phyloP scores from a whole-genome alignment of 371 early-diverging fungal genomes.

The Enterocytospora artemiae region DNA sequence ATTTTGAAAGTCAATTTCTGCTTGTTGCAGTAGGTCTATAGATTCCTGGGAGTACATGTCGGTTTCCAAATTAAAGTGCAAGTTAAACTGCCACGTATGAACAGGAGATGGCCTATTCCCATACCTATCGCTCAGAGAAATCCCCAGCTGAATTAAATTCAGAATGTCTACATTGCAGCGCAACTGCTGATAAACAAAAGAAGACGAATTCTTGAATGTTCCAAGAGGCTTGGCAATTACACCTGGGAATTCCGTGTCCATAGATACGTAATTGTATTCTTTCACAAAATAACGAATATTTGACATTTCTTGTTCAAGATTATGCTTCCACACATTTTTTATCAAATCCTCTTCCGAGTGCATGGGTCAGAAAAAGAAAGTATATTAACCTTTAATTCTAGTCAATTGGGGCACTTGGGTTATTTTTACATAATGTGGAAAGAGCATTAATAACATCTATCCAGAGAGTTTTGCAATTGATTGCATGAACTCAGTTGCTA shows the following conservation, averaged over 20 bases:
- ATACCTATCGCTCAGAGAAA: slow-evolving; percentile 80
- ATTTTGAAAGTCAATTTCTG: slow-evolving; percentile 91
- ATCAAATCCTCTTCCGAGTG: slow-evolving; percentile 39
- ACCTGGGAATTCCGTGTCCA: slow-evolving; percentile 99
- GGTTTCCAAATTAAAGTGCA: slow-evolving; percentile 77
- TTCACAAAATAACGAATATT: slow-evolving; percentile 74
- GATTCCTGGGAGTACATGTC: slow-evolving; percentile 99
- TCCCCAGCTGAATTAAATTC: slow-evolving; percentile 92
- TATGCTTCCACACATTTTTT: slow-evolving; percentile 81
- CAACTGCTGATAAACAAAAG: slow-evolving; percentile 73
- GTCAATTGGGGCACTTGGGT: too few species aligned
- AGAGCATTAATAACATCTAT: too few species aligned
- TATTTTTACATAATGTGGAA: too few species aligned
- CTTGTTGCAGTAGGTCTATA: slow-evolving; percentile 82
- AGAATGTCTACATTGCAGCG: slow-evolving; percentile 93
- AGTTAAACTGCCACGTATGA: slow-evolving; percentile 99
- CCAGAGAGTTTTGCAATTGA: too few species aligned
- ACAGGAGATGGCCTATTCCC: slow-evolving; percentile 74
- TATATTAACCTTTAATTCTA: too few species aligned
- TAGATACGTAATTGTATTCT: slow-evolving; percentile 82
- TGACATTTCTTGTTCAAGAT: slow-evolving; percentile 83
- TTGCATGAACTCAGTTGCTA: too few species aligned
- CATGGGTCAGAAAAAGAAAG: too few species aligned
- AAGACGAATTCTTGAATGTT: slow-evolving; percentile 61
- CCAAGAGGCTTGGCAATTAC: slow-evolving; percentile 95